Evolutionary conservation across 768 basidiomycete genomes (phyloP).

Genomic region (Boletus pseudo-olivaceus): DNA sequence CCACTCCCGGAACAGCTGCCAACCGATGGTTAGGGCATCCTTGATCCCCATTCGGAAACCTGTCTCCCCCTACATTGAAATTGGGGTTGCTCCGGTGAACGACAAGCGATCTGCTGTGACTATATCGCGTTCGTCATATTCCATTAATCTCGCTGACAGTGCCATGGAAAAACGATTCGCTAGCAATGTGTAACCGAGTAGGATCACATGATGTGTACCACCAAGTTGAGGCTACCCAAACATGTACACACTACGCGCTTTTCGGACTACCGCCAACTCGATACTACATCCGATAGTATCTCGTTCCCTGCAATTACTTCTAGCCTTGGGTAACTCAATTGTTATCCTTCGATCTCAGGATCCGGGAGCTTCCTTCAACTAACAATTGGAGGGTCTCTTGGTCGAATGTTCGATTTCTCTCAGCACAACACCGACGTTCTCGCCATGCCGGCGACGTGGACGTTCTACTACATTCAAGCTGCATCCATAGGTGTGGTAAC

Average conservation of each 20-base stretch:
- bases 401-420: background rate
- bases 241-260: background rate
- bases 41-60: slow-evolving; percentile 7
- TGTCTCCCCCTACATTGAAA: slow-evolving; percentile 2
- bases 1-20: background rate
- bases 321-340: background rate
- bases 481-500: background rate
- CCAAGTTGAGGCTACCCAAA: background rate
- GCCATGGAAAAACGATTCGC: background rate
- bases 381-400: background rate
- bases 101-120: background rate
- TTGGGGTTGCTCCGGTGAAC: background rate
- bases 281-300: background rate
- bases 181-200: background rate
- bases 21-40: background rate
- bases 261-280: background rate
- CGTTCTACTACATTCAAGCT: background rate
- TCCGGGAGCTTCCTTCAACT: too few relatives aligned
- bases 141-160: slow-evolving; percentile 4
- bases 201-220: background rate
- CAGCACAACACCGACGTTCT: background rate
- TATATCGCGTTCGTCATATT: background rate
- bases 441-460: background rate
- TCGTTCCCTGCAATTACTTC: background rate
- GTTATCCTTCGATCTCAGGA: too few relatives aligned